Evolutionary conservation across 129 eudicot genomes (phyloP), one percentile per base, ranked within the genome.

Genomic region (Flaveria linearis): DNA sequence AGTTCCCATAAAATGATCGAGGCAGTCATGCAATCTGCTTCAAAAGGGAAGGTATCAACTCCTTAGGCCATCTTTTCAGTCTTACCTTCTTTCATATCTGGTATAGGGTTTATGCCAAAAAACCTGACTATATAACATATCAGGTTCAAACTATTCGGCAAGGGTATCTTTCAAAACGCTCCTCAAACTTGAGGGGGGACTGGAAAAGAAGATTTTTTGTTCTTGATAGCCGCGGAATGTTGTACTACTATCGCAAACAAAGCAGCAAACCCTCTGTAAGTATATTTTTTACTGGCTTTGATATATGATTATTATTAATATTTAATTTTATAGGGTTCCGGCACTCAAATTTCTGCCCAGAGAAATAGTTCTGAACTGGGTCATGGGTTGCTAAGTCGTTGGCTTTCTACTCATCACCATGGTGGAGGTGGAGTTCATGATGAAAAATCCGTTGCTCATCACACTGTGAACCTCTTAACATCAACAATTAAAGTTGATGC

Each of bases 311-410:
- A 65, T 51, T 42, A 68, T 25, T 14, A 14, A 26, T 26, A 49
- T 63, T 17, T 13, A 22, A 26, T 33, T 58, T 70, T 75, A 53
- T 70, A 93, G 98, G 89, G 93, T 53, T 88, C 98, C 56, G 80
- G 91, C 78, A 83, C 84, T 82, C 98, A 89, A 84, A 87, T 78
- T 55, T 79, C 98, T 69, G 90, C 89, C 81, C 98, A 93, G 81
- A 88, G 98, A 80, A 93, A 93, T 81, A 93, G 97, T 86, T 93
- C 98, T 36, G 98, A 93, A 78, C 90, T 88, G 77, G 98, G 98
- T 81, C 92, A 96, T 53, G 98, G 98, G 77, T 82, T 93, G 77
- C 88, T 93, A 63, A 93, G 98, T 79, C 97, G 97, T 53, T 93
- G 98, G 98, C 94, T 93, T 80, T 93, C 98, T 78, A 88, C 97